Evolutionary conservation across 179 eudicot species (phyloP), one percentile per base, ranked within the genome.

Genomic region (Spergularia azorica): DNA sequence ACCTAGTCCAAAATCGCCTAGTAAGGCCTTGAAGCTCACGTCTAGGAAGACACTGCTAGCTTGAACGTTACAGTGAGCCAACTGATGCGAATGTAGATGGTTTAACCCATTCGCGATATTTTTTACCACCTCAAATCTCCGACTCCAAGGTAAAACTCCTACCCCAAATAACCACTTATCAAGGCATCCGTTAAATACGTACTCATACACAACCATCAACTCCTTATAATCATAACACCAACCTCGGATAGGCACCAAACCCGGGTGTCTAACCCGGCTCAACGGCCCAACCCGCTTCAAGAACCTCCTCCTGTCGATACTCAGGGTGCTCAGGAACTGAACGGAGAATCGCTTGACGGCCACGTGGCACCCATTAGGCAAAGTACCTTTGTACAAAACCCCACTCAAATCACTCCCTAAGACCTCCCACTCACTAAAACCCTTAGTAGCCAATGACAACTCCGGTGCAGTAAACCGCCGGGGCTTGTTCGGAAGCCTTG

Each of bases 111-210:
- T 89, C 11, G 92, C 93, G 10, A 90, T 87, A 65, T 86, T 87
- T 83, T 84, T 80, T 4, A 92, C 75, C n/a, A 90, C 95, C 84
- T 90, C 87, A 67, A 87, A 86, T 67, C 95, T 80, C 46, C 97
- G 76, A 21, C 77, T 86, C 97, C 97, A 92, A 0, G 95, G 95
- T 80, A 92, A 59, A 32, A 89, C 90, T 9, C 97, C 97, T 20
- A 88, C 88, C 0, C 97, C 97, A 60, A 87, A 90, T 57, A 90
- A 65, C 97, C 97, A 92, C 77, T 85, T 86, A 68, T 89, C 91
- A 13, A 92, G 85, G 56, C 91, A 86, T 0, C 93, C 97, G 51
- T 92, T 92, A 5, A 82, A 88, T 36, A 92, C 59, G 7, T 89
- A 92, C 81, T 92, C 97, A 63, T 92, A 92, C 3, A 92, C 88